These are phyloP conservation scores for Dryas octopetala DNA, from an alignment of 306 rosid species.

Conservation along the genomic window DNA sequence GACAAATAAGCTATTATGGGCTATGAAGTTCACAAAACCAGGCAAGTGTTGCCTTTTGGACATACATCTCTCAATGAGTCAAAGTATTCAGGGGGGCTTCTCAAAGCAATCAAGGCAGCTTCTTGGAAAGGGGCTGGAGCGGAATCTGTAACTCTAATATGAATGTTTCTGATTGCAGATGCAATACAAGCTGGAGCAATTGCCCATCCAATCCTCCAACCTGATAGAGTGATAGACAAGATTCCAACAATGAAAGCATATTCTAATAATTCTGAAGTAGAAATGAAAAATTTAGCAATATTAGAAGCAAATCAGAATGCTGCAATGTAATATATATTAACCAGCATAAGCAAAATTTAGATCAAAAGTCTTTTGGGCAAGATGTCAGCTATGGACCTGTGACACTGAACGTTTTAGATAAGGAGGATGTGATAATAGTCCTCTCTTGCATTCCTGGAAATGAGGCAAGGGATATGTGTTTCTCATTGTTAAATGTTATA, in stretches of 20 bases:
- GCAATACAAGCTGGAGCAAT: slow-evolving; percentile 73
- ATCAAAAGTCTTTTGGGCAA: neutral
- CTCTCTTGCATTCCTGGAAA: slow-evolving; percentile 77
- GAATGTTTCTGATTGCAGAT: slow-evolving; percentile 78
- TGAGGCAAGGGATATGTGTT: slow-evolving; percentile 76
- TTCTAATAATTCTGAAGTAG: slow-evolving; percentile 5
- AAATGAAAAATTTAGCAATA: neutral
- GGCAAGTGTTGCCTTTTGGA: neutral
- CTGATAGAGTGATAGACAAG: slow-evolving; percentile 54
- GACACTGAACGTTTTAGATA: slow-evolving; percentile 75
- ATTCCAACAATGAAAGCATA: slow-evolving; percentile 18
- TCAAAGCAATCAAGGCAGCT: slow-evolving; percentile 81
- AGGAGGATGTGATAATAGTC: slow-evolving; percentile 78
- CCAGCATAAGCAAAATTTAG: neutral
- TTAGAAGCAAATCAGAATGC: neutral
- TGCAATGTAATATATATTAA: neutral
- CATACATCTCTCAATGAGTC: slow-evolving; percentile 59
- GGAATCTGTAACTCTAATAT: slow-evolving; percentile 56
- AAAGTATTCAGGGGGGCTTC: slow-evolving; percentile 64
- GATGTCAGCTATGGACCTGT: slow-evolving; percentile 47
- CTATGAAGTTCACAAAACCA: neutral
- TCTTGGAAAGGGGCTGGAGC: slow-evolving; percentile 96
- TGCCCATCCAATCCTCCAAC: slow-evolving; percentile 98
- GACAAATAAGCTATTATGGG: neutral
- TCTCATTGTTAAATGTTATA: slow-evolving; percentile 52